Base-by-base conservation (phyloP, 2,329 filamentous ascomycete species). In the Clarireedia paspali region DNA sequence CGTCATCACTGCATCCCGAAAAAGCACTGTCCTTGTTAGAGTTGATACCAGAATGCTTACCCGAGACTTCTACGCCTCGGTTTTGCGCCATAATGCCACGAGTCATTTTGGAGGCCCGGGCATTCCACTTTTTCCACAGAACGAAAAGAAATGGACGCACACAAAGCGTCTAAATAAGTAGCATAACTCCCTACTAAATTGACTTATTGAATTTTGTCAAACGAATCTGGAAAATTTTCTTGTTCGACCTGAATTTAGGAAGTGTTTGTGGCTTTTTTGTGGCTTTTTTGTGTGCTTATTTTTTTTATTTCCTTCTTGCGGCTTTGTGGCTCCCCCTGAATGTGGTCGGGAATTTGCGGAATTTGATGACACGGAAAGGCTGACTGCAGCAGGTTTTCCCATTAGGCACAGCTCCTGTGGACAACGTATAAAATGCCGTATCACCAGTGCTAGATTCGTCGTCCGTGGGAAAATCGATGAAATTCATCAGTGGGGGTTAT, bases 101-200 rank as follows among this genome's bases (percentile, higher is more conserved):
- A 54, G 24, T 54, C 45, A 54, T 49, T 54, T 17, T 34, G 12
- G 48, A 30, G 23, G 12, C 6, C 4, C 48, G 24, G 9, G 20
- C 26, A 30, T 42, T 39, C 44, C 52, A 54, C 52, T 42, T 42
- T 40, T 54, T 54, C n/a, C 23, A 54, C 44, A 42, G 17, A 23
- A 30, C 23, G 14, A 20, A 40, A 54, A 30, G 14, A 46, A 46
- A 24, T 26, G 12, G n/a, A 24, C 14, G 20, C 20, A 17, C n/a
- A 14, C 24, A 46, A 26, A 15, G 4, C 12, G 42, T 46, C 7
- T 2, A 46, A 46, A 44, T 44, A 42, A 42, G 39, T 42, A 20
- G 39, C 39, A 42, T 34, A 34, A 34, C 30, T 34, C 39, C 39
- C n/a, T 42, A 15, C 20, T 12, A 42, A 42, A 42, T 42, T 42